These are phyloP conservation scores for Glaciozyma martinii DNA, from an alignment of 768 basidiomycete species.

Conservation along the genomic window DNA sequence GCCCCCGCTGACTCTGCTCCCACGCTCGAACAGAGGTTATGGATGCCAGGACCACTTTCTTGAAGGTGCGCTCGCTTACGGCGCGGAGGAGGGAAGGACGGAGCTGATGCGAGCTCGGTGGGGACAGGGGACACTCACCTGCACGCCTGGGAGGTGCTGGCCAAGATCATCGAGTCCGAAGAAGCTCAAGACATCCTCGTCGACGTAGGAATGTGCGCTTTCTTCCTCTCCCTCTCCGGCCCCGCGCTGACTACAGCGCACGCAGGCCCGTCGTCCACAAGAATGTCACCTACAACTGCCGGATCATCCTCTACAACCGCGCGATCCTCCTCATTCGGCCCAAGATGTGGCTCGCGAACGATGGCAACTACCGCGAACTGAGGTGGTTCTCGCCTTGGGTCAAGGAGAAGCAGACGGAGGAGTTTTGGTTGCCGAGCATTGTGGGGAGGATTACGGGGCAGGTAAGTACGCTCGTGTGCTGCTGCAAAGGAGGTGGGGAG, in stretches of 20 bases:
- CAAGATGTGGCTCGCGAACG: constrained; percentile 99
- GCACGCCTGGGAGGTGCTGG: constrained; percentile 96
- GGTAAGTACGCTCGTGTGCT: constrained; percentile 43
- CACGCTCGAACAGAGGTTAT: constrained; percentile 59
- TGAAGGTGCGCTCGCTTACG: constrained; percentile 54
- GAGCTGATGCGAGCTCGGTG: background rate
- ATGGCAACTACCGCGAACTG: constrained; percentile 86
- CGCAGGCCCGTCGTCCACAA: constrained; percentile 91
- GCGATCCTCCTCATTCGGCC: constrained; percentile 90
- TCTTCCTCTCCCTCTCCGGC: background rate
- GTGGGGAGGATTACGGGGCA: constrained; percentile 82
- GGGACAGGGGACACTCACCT: constrained; percentile 81
- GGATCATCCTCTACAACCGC: constrained; percentile 74
- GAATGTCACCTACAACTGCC: constrained; percentile 96
- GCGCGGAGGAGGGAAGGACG: background rate
- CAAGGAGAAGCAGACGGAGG: constrained; percentile 80
- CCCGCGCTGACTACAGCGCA: background rate
- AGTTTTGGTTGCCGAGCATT: constrained; percentile 82
- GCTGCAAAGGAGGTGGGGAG: background rate
- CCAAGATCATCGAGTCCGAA: constrained; percentile 73
- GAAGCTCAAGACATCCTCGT: constrained; percentile 79
- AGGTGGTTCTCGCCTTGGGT: constrained; percentile 91
- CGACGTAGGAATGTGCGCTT: constrained; percentile 84
- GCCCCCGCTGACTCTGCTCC: background rate
- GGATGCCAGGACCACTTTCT: constrained; percentile 96